These are phyloP conservation scores for Zygoascus meyerae DNA, from an alignment of 1,139 yeast genomes.

Conservation along the genomic window DNA sequence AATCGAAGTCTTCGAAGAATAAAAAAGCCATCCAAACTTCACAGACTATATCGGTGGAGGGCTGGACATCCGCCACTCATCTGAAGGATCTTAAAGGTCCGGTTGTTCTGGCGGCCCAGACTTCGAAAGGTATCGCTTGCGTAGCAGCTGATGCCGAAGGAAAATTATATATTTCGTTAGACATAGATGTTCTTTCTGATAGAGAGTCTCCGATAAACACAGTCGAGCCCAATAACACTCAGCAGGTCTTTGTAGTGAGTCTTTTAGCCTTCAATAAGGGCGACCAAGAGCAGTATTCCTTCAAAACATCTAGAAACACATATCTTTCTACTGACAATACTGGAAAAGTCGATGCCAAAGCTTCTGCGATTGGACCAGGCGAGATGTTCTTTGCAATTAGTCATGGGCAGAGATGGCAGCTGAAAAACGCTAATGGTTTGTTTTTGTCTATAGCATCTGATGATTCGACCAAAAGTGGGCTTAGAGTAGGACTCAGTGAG, in stretches of 20 bases:
- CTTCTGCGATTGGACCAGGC: conserved; percentile 37
- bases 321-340: conserved; percentile 30
- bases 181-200: conserved; percentile 21
- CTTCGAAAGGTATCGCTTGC: conserved; percentile 19
- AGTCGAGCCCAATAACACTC: conserved; percentile 35
- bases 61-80: conserved; percentile 37
- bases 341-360: conserved; percentile 27
- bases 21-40: conserved; percentile 13
- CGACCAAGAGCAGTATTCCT: conserved; percentile 23
- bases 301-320: conserved; percentile 33
- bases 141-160: conserved; percentile 24
- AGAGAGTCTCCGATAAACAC: conserved; percentile 21
- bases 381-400: conserved; percentile 32
- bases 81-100: conserved; percentile 38
- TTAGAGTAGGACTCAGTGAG: neutral
- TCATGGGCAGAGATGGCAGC: conserved; percentile 22
- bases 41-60: conserved; percentile 16
- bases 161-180: conserved; percentile 22
- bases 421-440: conserved; percentile 19
- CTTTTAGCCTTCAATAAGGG: conserved; percentile 24
- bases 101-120: conserved; percentile 23
- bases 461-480: neutral
- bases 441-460: conserved; percentile 16
- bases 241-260: conserved; percentile 38
- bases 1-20: conserved; percentile 15